Percentiles rank a stretch among this genome's conserved stretches.
phyloP scores from a whole-genome alignment of 1,284 basidiomycete species.

The Binderoboletus segoi region DNA sequence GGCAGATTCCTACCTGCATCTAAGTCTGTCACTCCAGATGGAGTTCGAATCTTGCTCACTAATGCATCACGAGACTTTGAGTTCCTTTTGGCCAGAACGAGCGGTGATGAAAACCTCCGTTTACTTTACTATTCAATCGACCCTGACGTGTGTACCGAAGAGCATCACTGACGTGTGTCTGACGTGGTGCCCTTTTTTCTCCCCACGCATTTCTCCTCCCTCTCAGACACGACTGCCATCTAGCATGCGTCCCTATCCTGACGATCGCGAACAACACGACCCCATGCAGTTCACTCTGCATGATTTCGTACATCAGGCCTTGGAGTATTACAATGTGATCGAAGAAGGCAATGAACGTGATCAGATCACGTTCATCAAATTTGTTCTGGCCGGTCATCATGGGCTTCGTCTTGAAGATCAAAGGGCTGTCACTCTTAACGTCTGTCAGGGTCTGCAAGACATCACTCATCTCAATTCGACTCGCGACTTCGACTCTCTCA shows the following conservation, averaged over 20 bases:
- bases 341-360: background rate
- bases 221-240: too few relatives aligned
- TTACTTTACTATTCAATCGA: too few relatives aligned
- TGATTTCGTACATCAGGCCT: background rate
- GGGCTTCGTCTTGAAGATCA: background rate
- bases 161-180: too few relatives aligned
- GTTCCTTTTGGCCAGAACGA: too few relatives aligned
- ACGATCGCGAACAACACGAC: background rate
- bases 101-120: too few relatives aligned
- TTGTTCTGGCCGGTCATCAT: constrained; percentile 2
- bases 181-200: too few relatives aligned
- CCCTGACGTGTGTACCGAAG: too few relatives aligned
- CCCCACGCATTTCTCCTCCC: too few relatives aligned
- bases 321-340: background rate
- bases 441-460: background rate
- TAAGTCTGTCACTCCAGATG: too few relatives aligned
- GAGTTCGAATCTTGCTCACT: too few relatives aligned
- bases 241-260: background rate
- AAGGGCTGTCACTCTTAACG: constrained; percentile 3
- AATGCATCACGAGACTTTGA: too few relatives aligned
- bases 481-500: constrained; percentile 12
- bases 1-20: too few relatives aligned
- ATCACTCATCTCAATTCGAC: background rate
- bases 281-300: background rate
- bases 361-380: constrained; percentile 5